These are phyloP conservation scores for Fonsecaea nubica DNA, from an alignment of 2,329 filamentous ascomycete genomes.

Conservation along the genomic window DNA sequence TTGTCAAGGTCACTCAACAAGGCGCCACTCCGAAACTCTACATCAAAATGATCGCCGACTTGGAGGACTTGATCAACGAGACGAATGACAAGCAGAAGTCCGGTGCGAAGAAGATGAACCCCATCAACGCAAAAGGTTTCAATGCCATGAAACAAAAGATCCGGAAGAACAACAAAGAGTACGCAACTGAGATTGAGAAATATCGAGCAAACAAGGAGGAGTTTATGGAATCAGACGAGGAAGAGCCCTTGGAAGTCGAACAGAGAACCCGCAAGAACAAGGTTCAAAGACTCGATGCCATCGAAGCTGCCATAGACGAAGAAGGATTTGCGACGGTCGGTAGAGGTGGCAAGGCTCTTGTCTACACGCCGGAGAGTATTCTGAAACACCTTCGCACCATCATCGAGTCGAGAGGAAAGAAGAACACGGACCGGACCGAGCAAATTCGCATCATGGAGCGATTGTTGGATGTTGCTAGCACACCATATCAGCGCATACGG, in stretches of 20 bases:
- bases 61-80: slow-evolving; percentile 95
- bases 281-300: slow-evolving; percentile 57
- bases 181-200: slow-evolving; percentile 82
- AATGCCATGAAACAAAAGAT: slow-evolving; percentile 98
- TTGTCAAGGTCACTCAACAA: slow-evolving; percentile 76
- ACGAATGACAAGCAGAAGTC: slow-evolving; percentile 95
- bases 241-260: slow-evolving; percentile 62
- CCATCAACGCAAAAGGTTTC: slow-evolving; percentile 87
- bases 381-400: slow-evolving; percentile 95
- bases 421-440: slow-evolving; percentile 94
- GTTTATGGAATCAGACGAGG: slow-evolving; percentile 85
- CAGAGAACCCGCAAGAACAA: slow-evolving; percentile 51
- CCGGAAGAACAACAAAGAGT: slow-evolving; percentile 98
- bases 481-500: slow-evolving; percentile 91
- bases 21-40: slow-evolving; percentile 87
- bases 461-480: slow-evolving; percentile 83
- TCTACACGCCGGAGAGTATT: slow-evolving; percentile 96
- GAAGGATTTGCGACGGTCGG: slow-evolving; percentile 90
- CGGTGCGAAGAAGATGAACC: slow-evolving; percentile 94
- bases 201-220: slow-evolving; percentile 84
- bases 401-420: slow-evolving; percentile 94
- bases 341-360: slow-evolving; percentile 83
- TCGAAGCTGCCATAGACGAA: slow-evolving; percentile 68
- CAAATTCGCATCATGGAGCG: slow-evolving; percentile 99
- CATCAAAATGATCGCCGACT: slow-evolving; percentile 88